Evolutionary conservation across 1,284 basidiomycete species (phyloP), one percentile per base, ranked within the genome.

Genomic region (Cerioporus squamosus): DNA sequence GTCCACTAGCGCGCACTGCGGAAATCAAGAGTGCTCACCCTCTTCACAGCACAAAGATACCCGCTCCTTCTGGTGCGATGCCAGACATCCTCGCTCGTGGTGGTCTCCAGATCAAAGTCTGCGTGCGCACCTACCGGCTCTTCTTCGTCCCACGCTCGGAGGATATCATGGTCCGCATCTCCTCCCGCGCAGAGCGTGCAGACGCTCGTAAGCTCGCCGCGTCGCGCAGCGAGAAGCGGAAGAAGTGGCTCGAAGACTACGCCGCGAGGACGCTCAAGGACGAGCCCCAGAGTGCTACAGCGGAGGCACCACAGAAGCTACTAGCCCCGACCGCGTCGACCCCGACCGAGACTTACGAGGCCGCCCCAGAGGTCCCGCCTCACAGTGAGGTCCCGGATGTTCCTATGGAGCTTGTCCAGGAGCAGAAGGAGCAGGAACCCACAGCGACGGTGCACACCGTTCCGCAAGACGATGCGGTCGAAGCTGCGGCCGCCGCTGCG

Each of bases 81-180:
- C 62, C 66, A 22, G 55, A 65, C 14, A 65, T 67, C 15, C 18
- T 65, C 51, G 83, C 85, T 0, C 78, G 76, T 31, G 86, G 87
- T 39, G 79, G 81, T 3, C 81, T 95, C 18, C 90, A 93, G 70
- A 90, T 95, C 70, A 90, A 91, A 65, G 85, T 96, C 54, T 95
- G 92, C 70, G 82, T 93, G 38, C 86, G 91, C 51, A 95, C 91
- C 24, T 95, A 95, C 70, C 82, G 90, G 26, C 77, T 95, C 55
- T 95, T 96, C 77, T 95, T 88, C 70, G 91, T 93, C 14, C 81
- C 91, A 1, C 73, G 78, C 20, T 86, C 88, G 39, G 91, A 91
- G 65, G 91, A 93, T 62, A 81, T 84, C 64, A 75, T 90, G 57
- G 82, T 82, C 68, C 71, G 78, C 50, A 71, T 63, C 58, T 57